Evolutionary conservation across 805 yeast species (phyloP).

Genomic region (Pichia deserticola): DNA sequence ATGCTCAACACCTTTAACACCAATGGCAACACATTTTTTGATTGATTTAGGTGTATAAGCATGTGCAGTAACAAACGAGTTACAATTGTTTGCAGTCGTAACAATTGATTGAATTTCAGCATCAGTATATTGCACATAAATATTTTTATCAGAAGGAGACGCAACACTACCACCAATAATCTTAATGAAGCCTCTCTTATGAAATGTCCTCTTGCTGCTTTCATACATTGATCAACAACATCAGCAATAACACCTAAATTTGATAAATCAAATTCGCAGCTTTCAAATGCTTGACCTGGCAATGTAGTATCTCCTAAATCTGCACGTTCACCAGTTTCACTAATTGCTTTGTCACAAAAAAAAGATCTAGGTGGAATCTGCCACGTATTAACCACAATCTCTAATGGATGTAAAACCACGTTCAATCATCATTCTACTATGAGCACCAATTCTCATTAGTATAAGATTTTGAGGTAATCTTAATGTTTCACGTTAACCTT

Average conservation of each 20-base stretch:
- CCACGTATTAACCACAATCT: constrained; percentile 19
- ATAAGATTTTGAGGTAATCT: constrained; percentile 17
- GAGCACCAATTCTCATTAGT: constrained; percentile 17
- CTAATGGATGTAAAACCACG: constrained; percentile 23
- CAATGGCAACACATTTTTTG: constrained; percentile 19
- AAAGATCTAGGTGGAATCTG: constrained; percentile 23
- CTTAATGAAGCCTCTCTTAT: constrained; percentile 23
- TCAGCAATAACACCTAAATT: constrained; percentile 21
- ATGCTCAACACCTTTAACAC: constrained; percentile 26
- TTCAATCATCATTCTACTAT: constrained; percentile 16
- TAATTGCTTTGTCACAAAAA: constrained; percentile 20
- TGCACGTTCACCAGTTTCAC: constrained; percentile 28
- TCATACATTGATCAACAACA: constrained; percentile 22
- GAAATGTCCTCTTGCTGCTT: constrained; percentile 21
- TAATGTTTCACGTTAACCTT: constrained; percentile 15
- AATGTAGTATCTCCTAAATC: constrained; percentile 19
- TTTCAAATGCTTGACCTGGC: constrained; percentile 19
- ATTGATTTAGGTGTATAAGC: constrained; percentile 23
- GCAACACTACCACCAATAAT: constrained; percentile 28
- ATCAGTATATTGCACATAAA: constrained; percentile 20
- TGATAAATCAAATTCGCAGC: constrained; percentile 21
- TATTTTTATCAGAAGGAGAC: constrained; percentile 23
- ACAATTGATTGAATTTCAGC: constrained; percentile 24
- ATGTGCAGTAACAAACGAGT: constrained; percentile 25
- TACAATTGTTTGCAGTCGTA: constrained; percentile 21